A percentile compares a stretch with the other conserved stretches of the same genome.
Conservation (phyloP, 2,329 filamentous ascomycete genomes). For the Davidsoniella australis region DNA sequence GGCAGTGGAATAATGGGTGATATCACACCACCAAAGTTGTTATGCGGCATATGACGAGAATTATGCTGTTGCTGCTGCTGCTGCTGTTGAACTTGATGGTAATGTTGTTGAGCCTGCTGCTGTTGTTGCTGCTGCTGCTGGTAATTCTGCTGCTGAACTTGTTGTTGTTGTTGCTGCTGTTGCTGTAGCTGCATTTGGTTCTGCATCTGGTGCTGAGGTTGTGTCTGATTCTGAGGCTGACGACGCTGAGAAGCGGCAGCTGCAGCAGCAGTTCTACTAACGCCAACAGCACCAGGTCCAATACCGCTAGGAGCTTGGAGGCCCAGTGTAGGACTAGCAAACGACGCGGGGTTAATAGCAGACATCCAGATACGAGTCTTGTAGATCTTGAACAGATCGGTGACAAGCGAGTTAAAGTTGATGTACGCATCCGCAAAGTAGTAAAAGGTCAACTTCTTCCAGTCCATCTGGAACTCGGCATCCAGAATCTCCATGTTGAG, state of each 20-base stretch:
- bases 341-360: conserved; percentile 92
- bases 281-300: conserved; percentile 47
- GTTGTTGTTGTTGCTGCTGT: conserved; percentile 21
- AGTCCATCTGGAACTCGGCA: conserved; percentile 98
- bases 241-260: conserved; percentile 31
- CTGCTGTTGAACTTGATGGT: background rate
- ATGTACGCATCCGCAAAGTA: conserved; percentile 97
- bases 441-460: conserved; percentile 97
- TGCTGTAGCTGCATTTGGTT: conserved; percentile 27
- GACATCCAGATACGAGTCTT: conserved; percentile 99
- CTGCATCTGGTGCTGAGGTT: conserved; percentile 13
- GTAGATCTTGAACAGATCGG: conserved; percentile 97
- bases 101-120: conserved; percentile 2
- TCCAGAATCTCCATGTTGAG: conserved; percentile 98
- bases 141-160: conserved; percentile 19
- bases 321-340: conserved; percentile 61
- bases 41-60: conserved; percentile 11
- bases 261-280: conserved; percentile 27
- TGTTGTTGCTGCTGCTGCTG: conserved; percentile 11
- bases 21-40: conserved; percentile 18
- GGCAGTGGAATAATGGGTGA: conserved; percentile 16
- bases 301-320: conserved; percentile 52
- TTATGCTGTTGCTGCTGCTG: conserved; percentile 3
- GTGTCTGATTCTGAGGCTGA: conserved; percentile 22
- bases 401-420: conserved; percentile 96